These are phyloP conservation scores for Capsella rubella DNA, from an alignment of 441 rosid species.

Conservation along the genomic window DNA sequence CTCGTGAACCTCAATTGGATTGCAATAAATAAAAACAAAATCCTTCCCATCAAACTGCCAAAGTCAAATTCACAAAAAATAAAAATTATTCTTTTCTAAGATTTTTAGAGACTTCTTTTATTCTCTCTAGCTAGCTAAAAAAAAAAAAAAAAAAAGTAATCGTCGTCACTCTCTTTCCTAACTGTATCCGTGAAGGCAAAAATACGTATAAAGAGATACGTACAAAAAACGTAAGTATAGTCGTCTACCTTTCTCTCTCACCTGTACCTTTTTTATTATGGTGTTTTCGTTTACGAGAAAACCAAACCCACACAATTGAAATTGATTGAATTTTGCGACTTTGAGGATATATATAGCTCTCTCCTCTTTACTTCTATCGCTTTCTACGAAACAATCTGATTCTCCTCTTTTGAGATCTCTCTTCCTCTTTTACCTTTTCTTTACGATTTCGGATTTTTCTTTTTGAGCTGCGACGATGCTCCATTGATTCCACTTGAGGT, in stretches of 20 bases:
- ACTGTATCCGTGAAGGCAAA: conserved; percentile 47
- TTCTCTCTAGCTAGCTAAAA: not conserved
- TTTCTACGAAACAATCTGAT: conserved; percentile 9
- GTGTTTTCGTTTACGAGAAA: conserved; percentile 41
- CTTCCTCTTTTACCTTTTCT: conserved; percentile 11
- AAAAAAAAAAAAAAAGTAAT: not conserved
- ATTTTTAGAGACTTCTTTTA: conserved; percentile 36
- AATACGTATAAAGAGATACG: conserved; percentile 44
- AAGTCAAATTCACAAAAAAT: conserved; percentile 27
- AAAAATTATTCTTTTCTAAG: conserved; percentile 21
- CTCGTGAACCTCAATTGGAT: conserved; percentile 45
- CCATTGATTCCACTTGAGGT: conserved; percentile 44
- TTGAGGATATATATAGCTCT: conserved; percentile 7
- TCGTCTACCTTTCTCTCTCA: conserved; percentile 43
- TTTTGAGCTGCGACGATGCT: conserved; percentile 39
- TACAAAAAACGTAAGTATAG: conserved; percentile 31
- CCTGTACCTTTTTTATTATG: conserved; percentile 35
- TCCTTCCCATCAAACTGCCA: conserved; percentile 34
- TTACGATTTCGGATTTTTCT: conserved; percentile 18
- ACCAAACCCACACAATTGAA: conserved; percentile 43
- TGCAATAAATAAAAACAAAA: conserved; percentile 48
- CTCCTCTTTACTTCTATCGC: conserved; percentile 22
- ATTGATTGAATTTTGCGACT: conserved; percentile 17
- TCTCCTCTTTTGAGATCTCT: conserved; percentile 38
- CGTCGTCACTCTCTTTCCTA: conserved; percentile 40